Evolutionary conservation across 1,139 yeast species (phyloP), one percentile per base, ranked within the genome.

Genomic region (Debaryomycetaceae sp.): DNA sequence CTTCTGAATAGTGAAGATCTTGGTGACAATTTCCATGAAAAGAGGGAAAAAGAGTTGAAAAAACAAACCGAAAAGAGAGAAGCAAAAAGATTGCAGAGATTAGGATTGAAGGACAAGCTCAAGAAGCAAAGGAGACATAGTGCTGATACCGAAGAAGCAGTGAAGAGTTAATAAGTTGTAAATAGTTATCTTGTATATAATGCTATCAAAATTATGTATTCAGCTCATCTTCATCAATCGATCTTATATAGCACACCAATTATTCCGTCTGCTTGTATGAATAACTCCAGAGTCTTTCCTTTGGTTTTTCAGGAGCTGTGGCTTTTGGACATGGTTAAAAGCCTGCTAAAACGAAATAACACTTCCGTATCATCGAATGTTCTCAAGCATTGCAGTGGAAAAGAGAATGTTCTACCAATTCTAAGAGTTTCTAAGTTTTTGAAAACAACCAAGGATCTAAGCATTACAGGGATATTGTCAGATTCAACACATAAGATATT

Each of bases 21-120:
- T 9, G 46, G 44, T 18, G 56, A 55, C 18, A 60, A 53, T n/a
- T 37, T 43, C 43, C 18, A 40, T 31, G 14, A 58, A 55, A 34
- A 57, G 50, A 11, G 56, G 55, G 34, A 60, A 53, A 41, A 62
- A 63, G 36, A 29, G 26, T 11, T 45, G 19, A 49, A 53, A 45
- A 61, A 54, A 45, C 53, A 51, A 33, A 47, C 48, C 24, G 67
- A 60, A 36, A 69, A 68, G 47, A 52, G 70, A 37, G 74, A 65
- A 39, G 63, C 65, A 8, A 67, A 64, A 44, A 50, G 74, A 41
- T 44, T 48, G n/a, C 61, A 65, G 42, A 47, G 75, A 36, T 47
- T 67, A 34, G 52, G 52, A 3, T 37, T 40, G 35, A 38, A 44
- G 44, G 39, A 32, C 33, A 36, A 32, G 13, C 36, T 43, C 22